Evolutionary conservation across 495 filamentous ascomycete species (phyloP), one percentile per base, ranked within the genome.

Genomic region (Neurospora pannonica): DNA sequence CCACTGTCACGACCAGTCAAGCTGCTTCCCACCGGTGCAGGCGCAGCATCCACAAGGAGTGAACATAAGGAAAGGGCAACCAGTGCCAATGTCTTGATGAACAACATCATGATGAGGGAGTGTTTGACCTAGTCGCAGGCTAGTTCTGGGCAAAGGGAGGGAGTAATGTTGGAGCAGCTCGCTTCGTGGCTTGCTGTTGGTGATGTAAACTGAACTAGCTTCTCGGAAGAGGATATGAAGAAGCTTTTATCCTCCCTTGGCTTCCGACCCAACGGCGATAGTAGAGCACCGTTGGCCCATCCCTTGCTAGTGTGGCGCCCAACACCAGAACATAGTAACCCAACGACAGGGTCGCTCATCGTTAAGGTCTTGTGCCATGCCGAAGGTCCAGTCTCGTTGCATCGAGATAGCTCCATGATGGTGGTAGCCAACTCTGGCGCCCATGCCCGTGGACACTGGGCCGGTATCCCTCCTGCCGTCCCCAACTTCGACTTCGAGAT

Each of bases 61-160:
- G 76, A 72, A 34, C 67, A 74, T 46, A 79, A 72, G 2, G 75
- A 78, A 6, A 80, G 28, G 36, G 73, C 78, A 74, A 70, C 71
- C 15, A 79, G 39, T 10, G 78, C 78, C 38, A 67, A 71, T 17
- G 9, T 60, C 28, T 75, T 78, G 40, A 77, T 67, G 0, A 0
- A 34, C 0, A 67, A 0, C 54, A 67, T 67, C 28, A 17, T 67
- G 3, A 8, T 9, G 28, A 2, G 7, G 28, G 7, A 34, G 21
- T 60, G 11, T 28, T 28, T 10, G 43, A 48, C 2, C 11, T 5
- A 24, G 46, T 54, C 21, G 48, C 10, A 19, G 7, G 10, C 54
- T 62, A 9, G 28, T 13, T 0, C 7, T 3, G 15, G 13, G 6
- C 2, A 8, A 17, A 67, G 0, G 15, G 28, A 31, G 54, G 24